A percentile compares a stretch with the other conserved stretches of the same genome.
These are phyloP conservation scores for Articulospora tetracladia DNA, from an alignment of 495 filamentous ascomycete genomes.

Conservation along the genomic window DNA sequence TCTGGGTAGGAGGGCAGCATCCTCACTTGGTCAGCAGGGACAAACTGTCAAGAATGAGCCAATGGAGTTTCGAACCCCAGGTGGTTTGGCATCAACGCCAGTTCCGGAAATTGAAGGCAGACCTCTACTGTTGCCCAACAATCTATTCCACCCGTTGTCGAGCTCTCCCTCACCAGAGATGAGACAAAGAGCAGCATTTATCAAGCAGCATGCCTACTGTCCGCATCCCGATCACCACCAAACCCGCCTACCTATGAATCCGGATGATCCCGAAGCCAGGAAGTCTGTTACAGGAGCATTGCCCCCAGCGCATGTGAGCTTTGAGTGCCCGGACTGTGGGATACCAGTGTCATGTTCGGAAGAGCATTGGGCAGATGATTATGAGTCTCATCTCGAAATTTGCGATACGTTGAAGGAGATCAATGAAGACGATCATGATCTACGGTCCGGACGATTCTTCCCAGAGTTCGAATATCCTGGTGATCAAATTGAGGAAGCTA, in stretches of 20 bases:
- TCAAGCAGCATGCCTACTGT: constrained; percentile 86
- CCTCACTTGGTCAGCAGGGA: constrained; percentile 12
- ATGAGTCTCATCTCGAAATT: constrained; percentile 83
- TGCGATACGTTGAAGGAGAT: constrained; percentile 88
- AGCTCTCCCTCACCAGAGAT: constrained; percentile 83
- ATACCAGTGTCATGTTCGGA: constrained; percentile 91
- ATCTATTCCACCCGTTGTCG: constrained; percentile 91
- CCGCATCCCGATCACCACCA: constrained; percentile 81
- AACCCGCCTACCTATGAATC: constrained; percentile 54
- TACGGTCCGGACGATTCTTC: constrained; percentile 85
- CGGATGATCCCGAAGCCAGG: constrained; percentile 57
- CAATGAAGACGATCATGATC: constrained; percentile 97
- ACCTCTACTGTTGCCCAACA: constrained; percentile 64
- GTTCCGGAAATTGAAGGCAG: constrained; percentile 27
- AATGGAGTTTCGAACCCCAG: constrained; percentile 12
- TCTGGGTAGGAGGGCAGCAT: constrained; percentile 16
- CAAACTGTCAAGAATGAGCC: constrained; percentile 21
- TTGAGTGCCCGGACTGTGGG: constrained; percentile 96
- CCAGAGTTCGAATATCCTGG: constrained; percentile 90
- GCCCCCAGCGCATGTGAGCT: constrained; percentile 74
- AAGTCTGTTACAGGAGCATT: constrained; percentile 39
- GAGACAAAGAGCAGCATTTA: constrained; percentile 77
- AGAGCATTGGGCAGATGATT: constrained; percentile 92
- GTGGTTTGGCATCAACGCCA: constrained; percentile 18
- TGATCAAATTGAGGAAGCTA: constrained; percentile 81